These are phyloP conservation scores for Kockovaella imperatae DNA, from an alignment of 768 basidiomycete genomes.

Conservation along the genomic window DNA sequence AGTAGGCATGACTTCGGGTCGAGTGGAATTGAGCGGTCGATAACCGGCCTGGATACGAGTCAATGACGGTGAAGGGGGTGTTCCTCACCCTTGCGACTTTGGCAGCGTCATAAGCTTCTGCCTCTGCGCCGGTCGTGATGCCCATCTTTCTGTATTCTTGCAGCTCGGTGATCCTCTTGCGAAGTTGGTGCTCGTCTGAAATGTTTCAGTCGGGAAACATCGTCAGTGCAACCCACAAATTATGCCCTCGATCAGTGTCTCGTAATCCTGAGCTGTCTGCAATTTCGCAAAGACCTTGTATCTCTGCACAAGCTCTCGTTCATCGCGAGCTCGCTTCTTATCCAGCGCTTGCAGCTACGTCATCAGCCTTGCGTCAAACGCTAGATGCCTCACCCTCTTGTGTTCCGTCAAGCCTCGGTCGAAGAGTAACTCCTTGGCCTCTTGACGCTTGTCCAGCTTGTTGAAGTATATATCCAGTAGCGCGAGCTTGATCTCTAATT, in stretches of 20 bases:
- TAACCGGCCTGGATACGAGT: conserved; percentile 27
- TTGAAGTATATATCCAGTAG: conserved; percentile 86
- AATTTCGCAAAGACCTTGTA: conserved; percentile 83
- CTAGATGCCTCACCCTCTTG: conserved; percentile 63
- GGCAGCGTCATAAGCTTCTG: conserved; percentile 79
- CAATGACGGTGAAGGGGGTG: not conserved
- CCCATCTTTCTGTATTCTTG: conserved; percentile 85
- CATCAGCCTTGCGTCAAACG: not conserved
- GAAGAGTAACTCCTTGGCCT: conserved; percentile 81
- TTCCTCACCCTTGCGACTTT: conserved; percentile 61
- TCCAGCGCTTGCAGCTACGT: conserved; percentile 78
- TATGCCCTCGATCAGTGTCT: conserved; percentile 76
- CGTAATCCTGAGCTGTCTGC: conserved; percentile 86
- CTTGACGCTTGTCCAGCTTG: conserved; percentile 72
- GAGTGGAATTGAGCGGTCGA: conserved; percentile 20
- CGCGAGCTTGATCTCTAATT: conserved; percentile 77
- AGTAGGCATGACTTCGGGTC: conserved; percentile 12
- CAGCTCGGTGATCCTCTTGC: conserved; percentile 81
- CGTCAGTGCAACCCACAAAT: conserved; percentile 58
- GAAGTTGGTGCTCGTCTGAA: conserved; percentile 75
- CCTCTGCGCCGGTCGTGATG: conserved; percentile 72
- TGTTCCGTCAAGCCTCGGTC: conserved; percentile 85
- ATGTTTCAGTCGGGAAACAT: not conserved
- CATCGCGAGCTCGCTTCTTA: conserved; percentile 82
- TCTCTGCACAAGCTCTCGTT: conserved; percentile 80